A percentile compares a stretch with the other conserved stretches of the same genome.
These are phyloP conservation scores for Alternaria triticimaculans DNA, from an alignment of 2,329 filamentous ascomycete species.

Conservation along the genomic window DNA sequence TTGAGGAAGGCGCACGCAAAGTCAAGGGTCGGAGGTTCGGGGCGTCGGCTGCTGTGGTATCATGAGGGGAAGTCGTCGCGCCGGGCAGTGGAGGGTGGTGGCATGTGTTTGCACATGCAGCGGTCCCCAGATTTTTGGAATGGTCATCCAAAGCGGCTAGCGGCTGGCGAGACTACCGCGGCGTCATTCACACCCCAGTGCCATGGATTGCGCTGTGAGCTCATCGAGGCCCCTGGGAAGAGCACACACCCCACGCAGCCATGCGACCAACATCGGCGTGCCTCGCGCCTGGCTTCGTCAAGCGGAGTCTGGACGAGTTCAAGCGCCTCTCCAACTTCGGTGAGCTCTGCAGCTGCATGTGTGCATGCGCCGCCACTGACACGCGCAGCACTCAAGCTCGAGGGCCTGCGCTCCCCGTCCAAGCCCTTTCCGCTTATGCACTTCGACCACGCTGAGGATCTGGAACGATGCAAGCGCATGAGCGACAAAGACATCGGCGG, in stretches of 20 bases:
- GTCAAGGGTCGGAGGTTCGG: not conserved
- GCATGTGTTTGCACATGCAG: slow-evolving; percentile 6
- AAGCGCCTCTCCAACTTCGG: slow-evolving; percentile 63
- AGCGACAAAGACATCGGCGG: slow-evolving; percentile 87
- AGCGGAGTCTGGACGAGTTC: slow-evolving; percentile 65
- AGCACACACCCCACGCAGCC: slow-evolving; percentile 4
- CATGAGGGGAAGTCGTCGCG: slow-evolving; percentile 2
- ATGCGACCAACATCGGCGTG: slow-evolving; percentile 49
- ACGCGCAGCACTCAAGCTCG: slow-evolving; percentile 68
- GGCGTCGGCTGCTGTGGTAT: not conserved
- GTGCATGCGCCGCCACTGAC: slow-evolving; percentile 37
- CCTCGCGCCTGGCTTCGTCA: slow-evolving; percentile 60
- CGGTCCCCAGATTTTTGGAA: slow-evolving; percentile 25
- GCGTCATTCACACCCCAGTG: slow-evolving; percentile 16
- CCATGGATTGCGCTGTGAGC: slow-evolving; percentile 12
- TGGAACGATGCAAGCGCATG: slow-evolving; percentile 72
- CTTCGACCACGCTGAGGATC: slow-evolving; percentile 61
- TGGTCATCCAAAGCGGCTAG: slow-evolving; percentile 24
- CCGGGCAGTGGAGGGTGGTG: slow-evolving; percentile 3
- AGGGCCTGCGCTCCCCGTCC: slow-evolving; percentile 70
- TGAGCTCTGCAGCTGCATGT: slow-evolving; percentile 43
- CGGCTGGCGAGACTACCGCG: slow-evolving; percentile 20
- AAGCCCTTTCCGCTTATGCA: slow-evolving; percentile 69
- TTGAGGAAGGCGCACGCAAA: slow-evolving; percentile 6
- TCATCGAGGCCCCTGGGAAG: slow-evolving; percentile 1